Percentiles rank a stretch among this genome's conserved stretches.
Evolutionary conservation across 2,329 filamentous ascomycete genomes (phyloP).

Genomic region (Apiospora marii): DNA sequence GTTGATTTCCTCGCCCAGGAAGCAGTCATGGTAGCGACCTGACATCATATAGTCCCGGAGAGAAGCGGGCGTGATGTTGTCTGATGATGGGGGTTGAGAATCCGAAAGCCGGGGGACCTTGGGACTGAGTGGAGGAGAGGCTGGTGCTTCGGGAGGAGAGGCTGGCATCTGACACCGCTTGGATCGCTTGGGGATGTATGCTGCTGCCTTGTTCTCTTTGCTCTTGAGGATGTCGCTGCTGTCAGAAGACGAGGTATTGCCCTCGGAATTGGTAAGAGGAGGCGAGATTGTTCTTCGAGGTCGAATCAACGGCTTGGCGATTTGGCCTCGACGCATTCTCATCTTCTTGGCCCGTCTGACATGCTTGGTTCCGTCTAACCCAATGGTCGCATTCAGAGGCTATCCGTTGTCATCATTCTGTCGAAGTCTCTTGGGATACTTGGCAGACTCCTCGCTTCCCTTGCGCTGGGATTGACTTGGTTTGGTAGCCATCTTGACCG

Average conservation of each 20-base stretch:
- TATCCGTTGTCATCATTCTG: neutral
- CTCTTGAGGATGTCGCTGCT: neutral
- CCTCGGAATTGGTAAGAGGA: neutral
- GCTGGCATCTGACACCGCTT: neutral
- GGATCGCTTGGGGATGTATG: neutral
- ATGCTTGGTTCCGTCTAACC: neutral
- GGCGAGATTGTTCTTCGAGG: neutral
- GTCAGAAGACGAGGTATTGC: neutral
- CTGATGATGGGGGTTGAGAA: neutral
- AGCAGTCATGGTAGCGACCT: neutral
- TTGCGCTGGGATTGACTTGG: neutral
- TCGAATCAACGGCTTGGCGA: neutral
- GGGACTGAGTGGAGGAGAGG: neutral
- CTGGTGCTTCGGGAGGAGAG: neutral
- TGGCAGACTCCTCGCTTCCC: neutral
- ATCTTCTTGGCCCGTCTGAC: neutral
- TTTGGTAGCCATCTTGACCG: neutral
- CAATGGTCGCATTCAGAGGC: no score
- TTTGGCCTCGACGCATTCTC: neutral
- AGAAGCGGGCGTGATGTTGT: neutral
- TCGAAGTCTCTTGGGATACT: neutral
- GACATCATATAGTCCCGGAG: neutral
- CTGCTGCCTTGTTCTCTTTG: neutral
- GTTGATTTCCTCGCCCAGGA: neutral
- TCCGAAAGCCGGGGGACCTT: neutral